Evolutionary conservation across 176 grass and related monocot species (phyloP).

Genomic region (Areca catechu): DNA sequence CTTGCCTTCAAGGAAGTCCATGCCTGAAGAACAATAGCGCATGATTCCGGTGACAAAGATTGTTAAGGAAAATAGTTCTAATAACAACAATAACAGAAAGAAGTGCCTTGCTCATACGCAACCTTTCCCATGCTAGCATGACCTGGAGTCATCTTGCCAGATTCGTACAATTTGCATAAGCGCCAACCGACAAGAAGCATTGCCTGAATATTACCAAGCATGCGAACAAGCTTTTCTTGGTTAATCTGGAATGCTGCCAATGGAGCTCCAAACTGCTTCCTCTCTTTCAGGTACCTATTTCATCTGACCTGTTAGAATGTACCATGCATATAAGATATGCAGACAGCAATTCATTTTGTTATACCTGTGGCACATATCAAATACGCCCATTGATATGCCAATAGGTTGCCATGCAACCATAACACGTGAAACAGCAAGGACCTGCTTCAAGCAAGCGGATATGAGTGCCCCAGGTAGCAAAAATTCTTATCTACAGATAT

Average conservation of each 20-base stretch:
- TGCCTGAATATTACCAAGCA: constrained; percentile 92
- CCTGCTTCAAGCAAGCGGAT: constrained; percentile 29
- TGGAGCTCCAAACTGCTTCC: constrained; percentile 87
- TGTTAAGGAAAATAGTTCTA: no score
- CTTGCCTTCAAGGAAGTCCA: constrained; percentile 58
- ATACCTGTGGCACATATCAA: constrained; percentile 80
- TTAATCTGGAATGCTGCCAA: constrained; percentile 89
- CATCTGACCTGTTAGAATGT: background rate
- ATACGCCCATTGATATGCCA: constrained; percentile 86
- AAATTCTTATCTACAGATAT: no score
- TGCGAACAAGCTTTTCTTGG: constrained; percentile 93
- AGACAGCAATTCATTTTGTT: background rate
- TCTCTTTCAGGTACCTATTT: constrained; percentile 89
- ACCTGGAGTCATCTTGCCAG: constrained; percentile 87
- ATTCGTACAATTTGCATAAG: constrained; percentile 83
- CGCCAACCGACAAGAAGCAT: constrained; percentile 97
- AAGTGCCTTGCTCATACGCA: constrained; percentile 1
- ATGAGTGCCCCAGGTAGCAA: background rate
- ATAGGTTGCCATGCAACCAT: constrained; percentile 93
- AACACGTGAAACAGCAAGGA: constrained; percentile 69
- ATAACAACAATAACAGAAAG: background rate
- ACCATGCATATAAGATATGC: no score
- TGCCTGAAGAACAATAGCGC: constrained; percentile 19
- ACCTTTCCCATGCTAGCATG: constrained; percentile 91
- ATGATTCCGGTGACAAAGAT: background rate